Evolutionary conservation across 352 stramenopile genomes (phyloP), one percentile per base, ranked within the genome.

Genomic region (Phytophthora uliginosa): DNA sequence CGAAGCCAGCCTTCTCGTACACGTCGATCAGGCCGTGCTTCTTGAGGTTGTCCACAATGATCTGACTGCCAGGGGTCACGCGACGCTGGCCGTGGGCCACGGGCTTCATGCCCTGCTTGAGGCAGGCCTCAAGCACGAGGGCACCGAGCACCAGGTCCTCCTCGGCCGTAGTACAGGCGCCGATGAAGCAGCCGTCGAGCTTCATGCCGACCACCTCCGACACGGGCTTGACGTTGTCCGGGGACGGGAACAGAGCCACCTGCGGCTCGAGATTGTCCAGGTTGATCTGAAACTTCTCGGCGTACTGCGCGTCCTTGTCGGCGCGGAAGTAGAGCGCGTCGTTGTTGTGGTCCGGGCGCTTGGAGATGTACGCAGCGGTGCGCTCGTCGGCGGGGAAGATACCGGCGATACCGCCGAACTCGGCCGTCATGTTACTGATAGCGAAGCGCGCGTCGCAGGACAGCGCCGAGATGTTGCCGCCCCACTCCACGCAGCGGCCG

Each of bases 111-210:
- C 89, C 89, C 20, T 86, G 71, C 59, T 92, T 92, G 24, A 94
- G 74, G 54, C 86, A 93, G 8, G 83, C 85, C 69, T 95, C 86
- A 1, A 95, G 78, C 62, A 96, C 86, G 4, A 96, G 74, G 20
- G 86, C 89, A 34, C 87, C 89, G 6, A 96, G 82, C 60, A 96
- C 85, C 33, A 96, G 63, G 66, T 96, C 89, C 53, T 96, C 89
- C 47, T 96, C 86, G 4, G 89, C 86, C 0, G 89, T 96, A 7
- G 89, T 96, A 69, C 89, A 96, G 0, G 89, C 89, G 33, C 89
- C 89, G 52, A 96, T 96, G 73, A 96, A 96, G 63, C 87, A 95
- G n/a, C 89, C 89, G 36, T 96, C 85, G 3, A 96, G 85, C 76
- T 90, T 90, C 76, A 89, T 95, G 60, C 86, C 84, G 0, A 71